Evolutionary conservation across 2,329 filamentous ascomycete genomes (phyloP).

Genomic region (Cryphonectria nitschkei): DNA sequence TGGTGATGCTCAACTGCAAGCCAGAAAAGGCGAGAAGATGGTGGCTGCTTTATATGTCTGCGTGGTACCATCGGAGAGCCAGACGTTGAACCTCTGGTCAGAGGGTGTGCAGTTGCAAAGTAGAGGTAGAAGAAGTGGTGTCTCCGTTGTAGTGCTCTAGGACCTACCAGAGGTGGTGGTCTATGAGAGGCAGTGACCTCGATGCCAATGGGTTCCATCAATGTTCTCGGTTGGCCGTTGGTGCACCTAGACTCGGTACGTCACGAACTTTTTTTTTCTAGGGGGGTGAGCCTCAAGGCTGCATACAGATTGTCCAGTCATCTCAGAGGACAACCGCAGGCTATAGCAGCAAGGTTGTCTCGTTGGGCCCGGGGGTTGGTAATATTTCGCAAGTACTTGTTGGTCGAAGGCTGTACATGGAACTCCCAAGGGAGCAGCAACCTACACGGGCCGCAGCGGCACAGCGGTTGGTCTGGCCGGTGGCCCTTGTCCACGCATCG

Average conservation of each 20-base stretch:
- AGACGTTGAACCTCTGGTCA: constrained; percentile 27
- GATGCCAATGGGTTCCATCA: constrained; percentile 16
- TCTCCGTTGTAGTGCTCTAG: constrained; percentile 18
- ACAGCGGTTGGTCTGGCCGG: constrained; percentile 21
- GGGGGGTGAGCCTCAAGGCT: constrained; percentile 21
- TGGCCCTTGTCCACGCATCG: constrained; percentile 23
- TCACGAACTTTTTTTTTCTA: constrained; percentile 16
- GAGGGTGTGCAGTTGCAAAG: constrained; percentile 22
- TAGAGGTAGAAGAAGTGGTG: constrained; percentile 22
- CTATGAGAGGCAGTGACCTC: constrained; percentile 17
- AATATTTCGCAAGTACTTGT: constrained; percentile 27
- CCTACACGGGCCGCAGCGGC: constrained; percentile 25
- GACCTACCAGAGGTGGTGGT: constrained; percentile 18
- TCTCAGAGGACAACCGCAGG: constrained; percentile 10
- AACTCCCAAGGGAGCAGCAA: constrained; percentile 20
- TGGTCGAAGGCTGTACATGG: constrained; percentile 25
- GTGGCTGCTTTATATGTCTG: constrained; percentile 26
- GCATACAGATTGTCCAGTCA: constrained; percentile 16
- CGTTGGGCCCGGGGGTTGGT: constrained; percentile 17
- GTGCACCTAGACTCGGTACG: constrained; percentile 27
- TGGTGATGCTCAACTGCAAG: constrained; percentile 22
- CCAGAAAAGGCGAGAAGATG: constrained; percentile 14
- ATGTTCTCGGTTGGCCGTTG: constrained; percentile 23
- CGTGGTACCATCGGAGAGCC: constrained; percentile 21
- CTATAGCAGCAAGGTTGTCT: constrained; percentile 16